Base-by-base conservation (phyloP, 495 filamentous ascomycete genomes). In the Evernia prunastri region DNA sequence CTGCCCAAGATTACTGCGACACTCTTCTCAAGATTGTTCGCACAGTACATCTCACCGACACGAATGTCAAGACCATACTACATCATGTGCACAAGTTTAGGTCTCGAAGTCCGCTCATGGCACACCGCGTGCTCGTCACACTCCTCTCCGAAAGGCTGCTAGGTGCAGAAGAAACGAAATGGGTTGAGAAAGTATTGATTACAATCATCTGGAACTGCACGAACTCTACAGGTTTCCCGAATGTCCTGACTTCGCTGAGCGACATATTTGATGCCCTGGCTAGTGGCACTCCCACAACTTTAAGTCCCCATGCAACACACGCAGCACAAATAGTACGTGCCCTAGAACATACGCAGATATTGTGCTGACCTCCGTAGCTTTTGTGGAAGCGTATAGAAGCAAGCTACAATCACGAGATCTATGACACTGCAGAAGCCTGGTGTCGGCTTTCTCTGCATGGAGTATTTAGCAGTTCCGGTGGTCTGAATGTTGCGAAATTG, bases 361-460 rank as follows among this genome's bases (percentile, higher is more conserved):
- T 53, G n/a, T 23, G 43, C 59, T 61, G 59, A 61, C n/a, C n/a
- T 20, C 31, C 31, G 18, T 39, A 92, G 85, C 75, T 94, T 15
- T 76, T 95, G 33, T 94, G 90, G 89, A 96, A 90, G 72, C 78
- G 79, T 51, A 76, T 89, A 36, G 88, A 91, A 42, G 72, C 77
- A 6, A 77, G 78, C 29, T 83, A 82, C 64, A 76, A 70, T 17
- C 77, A 82, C 45, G 75, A 78, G 1, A 75, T 83, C 36, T 82
- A 81, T 61, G 78, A 81, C 20, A 61, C 76, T 33, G 81, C 87
- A 4, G 81, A 87, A 67, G 73, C 74, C 60, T 96, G 90, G 92
- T 94, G 90, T 70, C 77, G 69, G 23, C 72, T 94, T 23, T 84
- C 85, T n/a, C 74, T 86, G 49, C 87, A 91, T 63, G 65, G 71